phyloP scores from a whole-genome alignment of 257 asterid genomes.

The Ehretia macrophylla region DNA sequence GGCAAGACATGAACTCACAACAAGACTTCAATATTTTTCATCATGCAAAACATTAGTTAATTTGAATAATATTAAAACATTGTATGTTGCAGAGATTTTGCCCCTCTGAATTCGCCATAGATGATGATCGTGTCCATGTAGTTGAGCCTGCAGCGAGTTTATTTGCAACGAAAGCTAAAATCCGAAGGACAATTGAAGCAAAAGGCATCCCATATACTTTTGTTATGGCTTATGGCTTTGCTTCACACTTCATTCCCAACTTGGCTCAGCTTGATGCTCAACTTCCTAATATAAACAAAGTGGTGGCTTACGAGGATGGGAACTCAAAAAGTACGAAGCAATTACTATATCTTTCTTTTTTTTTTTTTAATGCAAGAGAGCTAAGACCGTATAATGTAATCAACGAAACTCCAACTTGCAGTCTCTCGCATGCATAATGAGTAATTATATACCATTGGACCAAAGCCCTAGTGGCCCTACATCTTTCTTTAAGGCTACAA shows the following conservation, averaged over 20 bases:
- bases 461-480: too few species aligned
- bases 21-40: background rate
- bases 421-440: too few species aligned
- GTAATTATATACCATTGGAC: too few species aligned
- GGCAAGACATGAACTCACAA: conserved; percentile 4
- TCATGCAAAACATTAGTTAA: too few species aligned
- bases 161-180: background rate
- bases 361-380: too few species aligned
- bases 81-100: conserved; percentile 19
- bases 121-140: conserved; percentile 12
- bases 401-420: too few species aligned
- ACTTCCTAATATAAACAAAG: conserved; percentile 21
- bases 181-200: conserved; percentile 19
- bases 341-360: background rate
- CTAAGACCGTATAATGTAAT: too few species aligned
- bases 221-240: conserved; percentile 7
- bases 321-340: conserved; percentile 17
- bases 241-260: conserved; percentile 1
- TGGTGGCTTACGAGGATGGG: conserved; percentile 24
- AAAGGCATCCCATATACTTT: conserved; percentile 18
- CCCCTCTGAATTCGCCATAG: conserved; percentile 20
- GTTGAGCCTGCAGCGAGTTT: conserved; percentile 15
- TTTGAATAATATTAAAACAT: too few species aligned
- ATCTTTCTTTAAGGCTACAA: too few species aligned
- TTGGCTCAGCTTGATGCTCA: background rate